Base-by-base conservation (phyloP, 106 monocot genomes). In the Vanilla planifolia region DNA sequence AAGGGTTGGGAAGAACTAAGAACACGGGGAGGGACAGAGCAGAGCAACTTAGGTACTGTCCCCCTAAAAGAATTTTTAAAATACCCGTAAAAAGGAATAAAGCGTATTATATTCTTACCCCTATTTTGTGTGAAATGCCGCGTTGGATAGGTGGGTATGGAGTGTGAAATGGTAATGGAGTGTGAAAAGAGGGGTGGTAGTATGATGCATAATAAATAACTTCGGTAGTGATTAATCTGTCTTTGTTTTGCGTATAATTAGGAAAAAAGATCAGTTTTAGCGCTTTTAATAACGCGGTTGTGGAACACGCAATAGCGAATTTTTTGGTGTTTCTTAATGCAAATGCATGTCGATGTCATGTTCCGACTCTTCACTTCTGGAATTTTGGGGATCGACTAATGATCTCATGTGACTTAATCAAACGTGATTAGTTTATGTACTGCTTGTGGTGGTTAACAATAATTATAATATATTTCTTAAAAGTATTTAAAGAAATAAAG, bases 31-130 rank as follows among this genome's bases (percentile, higher is more conserved):
- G 19, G 20, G 56, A 56, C 8, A 2, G 56, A 20, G 0, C 5
- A 56, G 19, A 17, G 33, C 4, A 17, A 8, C 32, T 32, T 19
- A 56, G 53, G 29, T 5, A 6, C 52, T 28, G 52, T 8, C 33
- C 19, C 5, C n/a, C n/a, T n/a, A 19, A 34, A 56, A 33, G 56
- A 56, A 56, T 56, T 56, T 55, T 55, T 32, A 55, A 56, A 33
- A 56, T 26, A 13, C 16, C 53, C 0, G 9, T 17, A 34, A 57
- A 35, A 1, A 35, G 13, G 7, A 55, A 1, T 6, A 35, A 57
- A 35, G 57, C 8, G 6, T 10, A 35, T 57, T 33, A 33, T 57
- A 57, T 57, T 57, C 34, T 19, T 9, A 57, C 57, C 19, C 57
- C 16, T 2, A 7, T 33, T 34, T 57, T n/a, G 16, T 33, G 55